These are phyloP conservation scores for Penicillium manginii DNA, from an alignment of 495 filamentous ascomycete species.

Conservation along the genomic window DNA sequence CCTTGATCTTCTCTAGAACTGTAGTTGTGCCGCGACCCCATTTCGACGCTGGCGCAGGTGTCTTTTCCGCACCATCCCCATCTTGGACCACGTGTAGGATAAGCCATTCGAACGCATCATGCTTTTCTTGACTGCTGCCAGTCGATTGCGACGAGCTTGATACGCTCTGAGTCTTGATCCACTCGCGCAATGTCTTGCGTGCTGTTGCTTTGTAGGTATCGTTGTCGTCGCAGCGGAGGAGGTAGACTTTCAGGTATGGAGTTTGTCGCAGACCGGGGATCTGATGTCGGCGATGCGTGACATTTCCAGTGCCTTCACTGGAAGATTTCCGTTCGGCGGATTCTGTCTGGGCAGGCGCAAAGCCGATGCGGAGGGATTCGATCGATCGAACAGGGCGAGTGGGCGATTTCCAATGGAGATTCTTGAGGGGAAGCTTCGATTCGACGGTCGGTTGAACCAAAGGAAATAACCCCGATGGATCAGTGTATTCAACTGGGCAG, in stretches of 20 bases:
- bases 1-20: constrained; percentile 85
- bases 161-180: constrained; percentile 79
- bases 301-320: constrained; percentile 36
- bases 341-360: constrained; percentile 60
- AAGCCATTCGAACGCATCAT: constrained; percentile 97
- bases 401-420: constrained; percentile 96
- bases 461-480: constrained; percentile 84
- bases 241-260: constrained; percentile 88
- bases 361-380: constrained; percentile 85
- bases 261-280: constrained; percentile 93
- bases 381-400: constrained; percentile 89
- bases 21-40: constrained; percentile 81
- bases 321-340: constrained; percentile 38
- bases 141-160: constrained; percentile 38
- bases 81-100: constrained; percentile 85
- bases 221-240: constrained; percentile 91
- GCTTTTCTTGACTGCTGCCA: constrained; percentile 67
- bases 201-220: constrained; percentile 85
- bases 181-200: constrained; percentile 80
- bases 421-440: constrained; percentile 81
- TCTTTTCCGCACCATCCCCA: constrained; percentile 64
- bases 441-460: constrained; percentile 76
- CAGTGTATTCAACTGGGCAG: constrained; percentile 69
- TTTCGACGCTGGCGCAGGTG: constrained; percentile 67
- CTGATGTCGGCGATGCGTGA: constrained; percentile 81